Conservation (phyloP, 148 eudicot genomes). For the Diospyros kaki region DNA sequence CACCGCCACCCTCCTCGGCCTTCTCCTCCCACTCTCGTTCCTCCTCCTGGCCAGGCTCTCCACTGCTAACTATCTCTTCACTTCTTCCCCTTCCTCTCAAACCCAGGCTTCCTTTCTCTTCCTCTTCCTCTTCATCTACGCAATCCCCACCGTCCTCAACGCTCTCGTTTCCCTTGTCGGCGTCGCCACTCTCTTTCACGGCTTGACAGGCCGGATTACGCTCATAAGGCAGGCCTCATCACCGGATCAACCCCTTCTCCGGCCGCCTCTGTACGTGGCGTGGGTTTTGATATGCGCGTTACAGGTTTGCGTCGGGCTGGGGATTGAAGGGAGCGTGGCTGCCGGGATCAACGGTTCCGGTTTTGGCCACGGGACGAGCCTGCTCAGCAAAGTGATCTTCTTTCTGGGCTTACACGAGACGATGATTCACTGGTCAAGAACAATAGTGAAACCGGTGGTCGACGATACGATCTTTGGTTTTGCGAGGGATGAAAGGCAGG, state of each 20-base stretch:
- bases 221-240: slow-evolving; percentile 13
- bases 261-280: slow-evolving; percentile 35
- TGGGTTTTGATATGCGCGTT: slow-evolving; percentile 62
- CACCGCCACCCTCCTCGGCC: slow-evolving; percentile 61
- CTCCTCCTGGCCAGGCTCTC: slow-evolving; percentile 72
- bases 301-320: slow-evolving; percentile 57
- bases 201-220: slow-evolving; percentile 32
- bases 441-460: slow-evolving; percentile 67
- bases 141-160: slow-evolving; percentile 49
- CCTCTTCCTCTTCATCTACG: slow-evolving; percentile 32
- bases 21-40: slow-evolving; percentile 76
- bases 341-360: slow-evolving; percentile 49
- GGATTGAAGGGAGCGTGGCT: slow-evolving; percentile 54
- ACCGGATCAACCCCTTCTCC: slow-evolving; percentile 19
- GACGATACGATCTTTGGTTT: slow-evolving; percentile 61
- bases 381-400: slow-evolving; percentile 42
- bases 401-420: slow-evolving; percentile 80
- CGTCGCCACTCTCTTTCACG: slow-evolving; percentile 37
- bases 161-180: slow-evolving; percentile 37
- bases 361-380: slow-evolving; percentile 35
- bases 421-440: slow-evolving; percentile 58
- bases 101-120: slow-evolving; percentile 18
- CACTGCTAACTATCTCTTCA: slow-evolving; percentile 42
- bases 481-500: slow-evolving; percentile 42
- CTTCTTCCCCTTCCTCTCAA: slow-evolving; percentile 22